Evolutionary conservation across 2,329 filamentous ascomycete genomes (phyloP).

Genomic region (Polytolypa hystricis): DNA sequence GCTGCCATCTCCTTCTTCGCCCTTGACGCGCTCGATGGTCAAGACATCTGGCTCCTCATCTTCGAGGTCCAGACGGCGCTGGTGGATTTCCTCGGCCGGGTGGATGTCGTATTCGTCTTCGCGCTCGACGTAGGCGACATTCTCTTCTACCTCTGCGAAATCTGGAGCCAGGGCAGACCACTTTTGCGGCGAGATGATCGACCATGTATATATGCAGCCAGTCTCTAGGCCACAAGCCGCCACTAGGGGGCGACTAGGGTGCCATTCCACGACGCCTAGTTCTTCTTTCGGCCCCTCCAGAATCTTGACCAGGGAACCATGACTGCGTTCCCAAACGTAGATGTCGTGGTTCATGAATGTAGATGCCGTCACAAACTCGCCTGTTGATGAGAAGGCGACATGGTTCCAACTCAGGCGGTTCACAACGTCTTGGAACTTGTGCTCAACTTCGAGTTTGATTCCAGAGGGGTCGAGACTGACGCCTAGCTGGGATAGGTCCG

Average conservation of each 20-base stretch:
- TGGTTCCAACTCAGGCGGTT: constrained; percentile 95
- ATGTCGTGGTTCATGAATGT: constrained; percentile 98
- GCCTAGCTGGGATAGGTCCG: constrained; percentile 51
- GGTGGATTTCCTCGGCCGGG: constrained; percentile 85
- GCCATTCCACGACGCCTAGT: constrained; percentile 94
- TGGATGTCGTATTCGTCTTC: constrained; percentile 99
- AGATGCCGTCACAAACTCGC: constrained; percentile 90
- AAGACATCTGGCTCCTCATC: constrained; percentile 90
- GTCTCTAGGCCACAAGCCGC: constrained; percentile 88
- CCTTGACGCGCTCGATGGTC: constrained; percentile 58
- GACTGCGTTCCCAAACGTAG: constrained; percentile 92
- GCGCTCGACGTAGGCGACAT: constrained; percentile 87
- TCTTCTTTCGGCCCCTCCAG: constrained; percentile 95
- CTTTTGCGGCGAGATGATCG: constrained; percentile 84
- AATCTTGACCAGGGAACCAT: constrained; percentile 91
- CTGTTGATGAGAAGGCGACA: constrained; percentile 84
- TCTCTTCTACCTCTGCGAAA: constrained; percentile 95
- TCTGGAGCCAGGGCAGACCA: constrained; percentile 96
- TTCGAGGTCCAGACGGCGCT: constrained; percentile 77
- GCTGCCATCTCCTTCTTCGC: constrained; percentile 44
- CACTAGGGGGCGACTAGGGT: constrained; percentile 75
- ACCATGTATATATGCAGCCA: constrained; percentile 91
- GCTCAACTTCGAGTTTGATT: constrained; percentile 81
- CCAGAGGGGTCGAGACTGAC: constrained; percentile 65
- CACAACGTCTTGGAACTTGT: constrained; percentile 97